phyloP scores from a whole-genome alignment of 495 filamentous ascomycete species.

The Lasiosphaeria miniovina region DNA sequence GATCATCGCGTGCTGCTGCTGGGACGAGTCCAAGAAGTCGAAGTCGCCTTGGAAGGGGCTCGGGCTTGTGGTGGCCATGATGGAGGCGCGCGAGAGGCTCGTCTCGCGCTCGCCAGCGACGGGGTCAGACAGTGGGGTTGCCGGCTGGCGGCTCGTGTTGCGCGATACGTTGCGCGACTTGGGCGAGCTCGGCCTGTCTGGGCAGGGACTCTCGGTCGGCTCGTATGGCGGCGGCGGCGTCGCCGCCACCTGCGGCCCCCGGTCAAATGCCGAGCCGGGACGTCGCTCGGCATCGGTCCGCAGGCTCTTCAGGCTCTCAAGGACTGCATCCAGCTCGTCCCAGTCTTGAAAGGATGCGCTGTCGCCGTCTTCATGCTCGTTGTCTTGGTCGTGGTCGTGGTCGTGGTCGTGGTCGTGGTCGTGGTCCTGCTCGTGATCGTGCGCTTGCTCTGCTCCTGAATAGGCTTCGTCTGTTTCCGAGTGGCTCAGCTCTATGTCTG shows the following conservation, averaged over 20 bases:
- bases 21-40: neutral
- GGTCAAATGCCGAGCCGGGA: conserved; percentile 15
- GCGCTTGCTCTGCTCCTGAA: neutral
- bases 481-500: neutral
- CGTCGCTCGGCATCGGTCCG: conserved; percentile 10
- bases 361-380: conserved; percentile 3
- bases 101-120: conserved; percentile 4
- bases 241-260: neutral
- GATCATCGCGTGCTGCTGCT: neutral
- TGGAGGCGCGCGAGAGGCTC: conserved; percentile 11
- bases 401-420: conserved; percentile 7
- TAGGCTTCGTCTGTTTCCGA: conserved; percentile 4
- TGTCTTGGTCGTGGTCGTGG: conserved; percentile 2
- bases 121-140: conserved; percentile 9
- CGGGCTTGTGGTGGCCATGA: conserved; percentile 13
- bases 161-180: conserved; percentile 26
- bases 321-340: conserved; percentile 13
- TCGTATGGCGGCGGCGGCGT: neutral
- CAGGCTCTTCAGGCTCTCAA: conserved; percentile 15
- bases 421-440: neutral
- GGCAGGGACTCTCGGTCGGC: conserved; percentile 7
- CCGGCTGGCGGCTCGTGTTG: conserved; percentile 11
- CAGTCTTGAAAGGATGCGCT: neutral
- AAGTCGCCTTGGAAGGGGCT: conserved; percentile 8
- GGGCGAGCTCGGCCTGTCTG: conserved; percentile 23